These are phyloP conservation scores for Posidonia australis DNA, from an alignment of 106 monocot species.

Conservation along the genomic window DNA sequence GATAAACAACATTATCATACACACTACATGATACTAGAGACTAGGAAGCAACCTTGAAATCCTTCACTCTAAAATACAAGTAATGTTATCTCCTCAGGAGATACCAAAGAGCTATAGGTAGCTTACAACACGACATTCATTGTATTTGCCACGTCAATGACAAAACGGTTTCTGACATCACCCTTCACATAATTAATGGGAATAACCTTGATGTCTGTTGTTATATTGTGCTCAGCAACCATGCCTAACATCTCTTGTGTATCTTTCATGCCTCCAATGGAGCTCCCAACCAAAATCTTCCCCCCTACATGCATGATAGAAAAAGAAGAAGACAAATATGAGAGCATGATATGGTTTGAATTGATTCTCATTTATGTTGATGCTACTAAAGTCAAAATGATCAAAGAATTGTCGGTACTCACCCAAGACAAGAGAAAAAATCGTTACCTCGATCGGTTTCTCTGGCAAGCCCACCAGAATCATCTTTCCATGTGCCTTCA, in stretches of 20 bases:
- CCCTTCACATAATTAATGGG: conserved; percentile 42
- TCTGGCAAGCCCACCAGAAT: conserved; percentile 61
- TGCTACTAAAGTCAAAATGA: too few relatives aligned
- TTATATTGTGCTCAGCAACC: conserved; percentile 56
- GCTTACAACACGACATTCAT: too few relatives aligned
- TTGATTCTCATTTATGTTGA: too few relatives aligned
- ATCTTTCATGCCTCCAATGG: conserved; percentile 60
- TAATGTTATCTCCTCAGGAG: too few relatives aligned
- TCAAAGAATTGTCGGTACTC: background rate
- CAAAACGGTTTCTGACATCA: conserved; percentile 81
- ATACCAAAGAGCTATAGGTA: too few relatives aligned
- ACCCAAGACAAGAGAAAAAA: conserved; percentile 47
- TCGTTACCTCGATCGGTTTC: conserved; percentile 53
- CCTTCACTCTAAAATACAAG: too few relatives aligned
- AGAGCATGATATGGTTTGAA: background rate
- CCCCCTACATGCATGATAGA: conserved; percentile 25
- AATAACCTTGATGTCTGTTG: conserved; percentile 73
- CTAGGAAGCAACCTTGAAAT: too few relatives aligned
- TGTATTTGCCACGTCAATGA: conserved; percentile 61
- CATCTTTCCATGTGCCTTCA: conserved; percentile 66
- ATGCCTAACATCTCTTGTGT: conserved; percentile 97
- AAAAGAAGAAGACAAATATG: background rate
- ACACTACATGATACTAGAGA: too few relatives aligned
- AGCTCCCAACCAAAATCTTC: conserved; percentile 54
- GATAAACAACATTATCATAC: too few relatives aligned